Percentiles rank a stretch among this genome's conserved stretches.
Conservation (phyloP, 1,284 basidiomycete species). For the Gomphus bonarii region DNA sequence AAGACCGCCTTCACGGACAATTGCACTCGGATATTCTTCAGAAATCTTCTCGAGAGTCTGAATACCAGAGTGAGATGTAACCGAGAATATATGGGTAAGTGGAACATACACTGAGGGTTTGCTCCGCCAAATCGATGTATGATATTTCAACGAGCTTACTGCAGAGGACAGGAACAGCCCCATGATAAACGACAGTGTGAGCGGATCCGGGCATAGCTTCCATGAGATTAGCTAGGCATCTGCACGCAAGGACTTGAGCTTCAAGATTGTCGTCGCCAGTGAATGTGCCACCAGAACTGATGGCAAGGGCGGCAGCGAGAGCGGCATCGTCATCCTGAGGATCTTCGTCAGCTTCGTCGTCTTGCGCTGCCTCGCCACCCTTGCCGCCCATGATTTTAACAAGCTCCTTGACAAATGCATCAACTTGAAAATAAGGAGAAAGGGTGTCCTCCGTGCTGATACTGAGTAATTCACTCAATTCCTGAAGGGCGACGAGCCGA, state of each 20-base stretch:
- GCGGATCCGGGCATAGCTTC: constrained; percentile 91
- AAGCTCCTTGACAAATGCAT: constrained; percentile 87
- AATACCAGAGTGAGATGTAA: constrained; percentile 15
- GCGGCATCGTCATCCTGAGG: constrained; percentile 76
- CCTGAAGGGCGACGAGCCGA: constrained; percentile 84
- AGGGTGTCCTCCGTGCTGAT: constrained; percentile 98
- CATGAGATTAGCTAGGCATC: constrained; percentile 93
- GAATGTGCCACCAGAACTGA: constrained; percentile 55
- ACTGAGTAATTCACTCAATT: constrained; percentile 88
- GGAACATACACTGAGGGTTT: constrained; percentile 82
- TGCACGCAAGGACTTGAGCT: constrained; percentile 85
- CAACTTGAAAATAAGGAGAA: constrained; percentile 89
- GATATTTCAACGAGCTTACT: constrained; percentile 93
- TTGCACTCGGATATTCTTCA: constrained; percentile 88
- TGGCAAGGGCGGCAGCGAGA: constrained; percentile 72
- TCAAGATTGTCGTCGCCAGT: constrained; percentile 82
- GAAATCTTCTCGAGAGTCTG: constrained; percentile 97
- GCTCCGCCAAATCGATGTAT: constrained; percentile 93
- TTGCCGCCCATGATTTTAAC: constrained; percentile 87
- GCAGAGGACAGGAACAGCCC: constrained; percentile 90
- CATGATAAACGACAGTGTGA: constrained; percentile 90
- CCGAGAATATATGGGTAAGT: constrained; percentile 9
- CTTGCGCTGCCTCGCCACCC: constrained; percentile 36
- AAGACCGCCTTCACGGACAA: constrained; percentile 88
- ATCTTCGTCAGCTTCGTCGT: constrained; percentile 49